A percentile compares a stretch with the other conserved stretches of the same genome.
Conservation (phyloP, 2,329 filamentous ascomycete genomes). For the Emmonsiellopsis sp. region DNA sequence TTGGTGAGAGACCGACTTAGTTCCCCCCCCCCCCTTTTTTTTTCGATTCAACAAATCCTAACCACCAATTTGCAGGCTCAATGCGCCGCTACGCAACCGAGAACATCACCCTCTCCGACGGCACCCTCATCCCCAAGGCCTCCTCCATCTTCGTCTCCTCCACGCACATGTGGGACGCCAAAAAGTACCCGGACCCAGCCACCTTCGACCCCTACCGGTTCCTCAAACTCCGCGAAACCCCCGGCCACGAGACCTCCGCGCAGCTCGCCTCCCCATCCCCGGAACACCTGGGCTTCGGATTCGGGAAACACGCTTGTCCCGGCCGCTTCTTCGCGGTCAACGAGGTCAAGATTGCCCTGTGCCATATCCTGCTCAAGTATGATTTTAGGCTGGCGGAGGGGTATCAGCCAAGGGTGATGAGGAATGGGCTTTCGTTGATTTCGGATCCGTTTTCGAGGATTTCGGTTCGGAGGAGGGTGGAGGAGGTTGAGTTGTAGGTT, state of each 20-base stretch:
- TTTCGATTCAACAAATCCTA: slow-evolving; percentile 4
- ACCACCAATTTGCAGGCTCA: slow-evolving; percentile 5
- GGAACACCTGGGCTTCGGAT: slow-evolving; percentile 18
- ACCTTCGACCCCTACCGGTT: slow-evolving; percentile 14
- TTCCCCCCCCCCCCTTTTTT: background rate
- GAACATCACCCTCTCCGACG: slow-evolving; percentile 11
- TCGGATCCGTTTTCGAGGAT: slow-evolving; percentile 1
- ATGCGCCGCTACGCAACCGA: slow-evolving; percentile 8
- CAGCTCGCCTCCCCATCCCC: slow-evolving; percentile 8
- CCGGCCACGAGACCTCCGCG: slow-evolving; percentile 6
- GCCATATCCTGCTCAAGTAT: slow-evolving; percentile 23
- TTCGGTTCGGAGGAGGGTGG: background rate
- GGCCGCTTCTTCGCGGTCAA: slow-evolving; percentile 26
- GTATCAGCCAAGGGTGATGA: background rate
- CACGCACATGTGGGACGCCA: slow-evolving; percentile 10
- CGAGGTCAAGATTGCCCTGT: slow-evolving; percentile 25
- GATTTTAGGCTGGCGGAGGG: slow-evolving; percentile 20
- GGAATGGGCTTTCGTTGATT: background rate
- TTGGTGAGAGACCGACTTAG: slow-evolving; percentile 8
- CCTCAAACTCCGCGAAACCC: slow-evolving; percentile 6
- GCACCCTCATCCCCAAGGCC: slow-evolving; percentile 10
- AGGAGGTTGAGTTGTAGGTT: background rate
- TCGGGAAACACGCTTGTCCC: slow-evolving; percentile 24
- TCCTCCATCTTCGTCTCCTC: slow-evolving; percentile 9
- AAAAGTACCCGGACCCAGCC: slow-evolving; percentile 10